A percentile compares a stretch with the other conserved stretches of the same genome.
phyloP scores from a whole-genome alignment of 805 yeast genomes.

The Pichia cephalocereana region DNA sequence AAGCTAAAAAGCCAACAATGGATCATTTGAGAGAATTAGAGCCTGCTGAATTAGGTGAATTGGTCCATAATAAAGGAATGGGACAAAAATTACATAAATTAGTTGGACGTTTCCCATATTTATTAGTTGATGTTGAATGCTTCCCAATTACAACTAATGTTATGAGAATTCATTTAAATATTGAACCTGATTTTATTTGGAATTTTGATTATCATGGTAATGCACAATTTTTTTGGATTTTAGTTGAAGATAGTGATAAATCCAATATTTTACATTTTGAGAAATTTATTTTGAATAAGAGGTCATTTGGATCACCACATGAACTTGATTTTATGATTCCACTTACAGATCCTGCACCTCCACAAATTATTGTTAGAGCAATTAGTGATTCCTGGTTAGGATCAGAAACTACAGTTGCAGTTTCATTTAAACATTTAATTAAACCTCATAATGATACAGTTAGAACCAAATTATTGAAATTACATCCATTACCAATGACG shows the following conservation, averaged over 20 bases:
- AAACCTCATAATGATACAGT: constrained; percentile 83
- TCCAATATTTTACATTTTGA: constrained; percentile 74
- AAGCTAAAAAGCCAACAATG: constrained; percentile 57
- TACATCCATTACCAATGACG: constrained; percentile 78
- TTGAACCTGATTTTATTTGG: constrained; percentile 81
- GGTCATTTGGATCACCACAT: constrained; percentile 45
- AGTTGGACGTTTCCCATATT: constrained; percentile 64
- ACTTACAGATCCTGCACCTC: constrained; percentile 77
- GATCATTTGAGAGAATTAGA: constrained; percentile 67
- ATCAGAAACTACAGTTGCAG: constrained; percentile 61
- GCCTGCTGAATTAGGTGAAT: constrained; percentile 73
- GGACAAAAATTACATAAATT: constrained; percentile 55
- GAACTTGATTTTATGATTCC: constrained; percentile 92
- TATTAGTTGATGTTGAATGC: constrained; percentile 69
- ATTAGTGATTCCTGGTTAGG: constrained; percentile 89
- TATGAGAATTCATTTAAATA: constrained; percentile 62
- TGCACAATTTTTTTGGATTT: constrained; percentile 83
- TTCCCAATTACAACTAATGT: constrained; percentile 86
- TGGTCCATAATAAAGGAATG: constrained; percentile 73
- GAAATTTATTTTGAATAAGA: constrained; percentile 58
- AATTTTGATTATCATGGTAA: constrained; percentile 72
- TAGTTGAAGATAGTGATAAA: constrained; percentile 79
- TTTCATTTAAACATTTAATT: constrained; percentile 84
- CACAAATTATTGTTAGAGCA: constrained; percentile 73
- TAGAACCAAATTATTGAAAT: constrained; percentile 66